A percentile compares a stretch with the other conserved stretches of the same genome.
These are phyloP conservation scores for Colletotrichum musae DNA, from an alignment of 2,329 filamentous ascomycete genomes.

Conservation along the genomic window DNA sequence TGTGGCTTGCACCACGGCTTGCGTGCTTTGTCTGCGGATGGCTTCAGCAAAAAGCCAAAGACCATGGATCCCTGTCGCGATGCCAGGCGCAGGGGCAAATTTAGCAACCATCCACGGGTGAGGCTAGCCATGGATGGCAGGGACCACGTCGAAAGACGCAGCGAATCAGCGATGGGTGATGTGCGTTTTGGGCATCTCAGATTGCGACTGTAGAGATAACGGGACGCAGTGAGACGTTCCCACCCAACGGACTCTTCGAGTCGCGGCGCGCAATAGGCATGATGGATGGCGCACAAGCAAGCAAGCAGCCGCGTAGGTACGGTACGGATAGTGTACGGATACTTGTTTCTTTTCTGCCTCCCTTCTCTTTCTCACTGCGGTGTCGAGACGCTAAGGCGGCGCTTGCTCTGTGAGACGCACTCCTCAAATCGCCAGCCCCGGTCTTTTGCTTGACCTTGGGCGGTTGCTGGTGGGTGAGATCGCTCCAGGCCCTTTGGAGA, in stretches of 20 bases:
- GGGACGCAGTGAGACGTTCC: slow-evolving; percentile 24
- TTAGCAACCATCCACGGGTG: slow-evolving; percentile 8
- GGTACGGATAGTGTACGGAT: too few relatives aligned
- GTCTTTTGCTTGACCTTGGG: background rate
- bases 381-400: slow-evolving; percentile 15
- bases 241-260: slow-evolving; percentile 6
- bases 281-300: slow-evolving; percentile 15
- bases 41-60: slow-evolving; percentile 27
- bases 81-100: slow-evolving; percentile 21
- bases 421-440: slow-evolving; percentile 10
- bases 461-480: slow-evolving; percentile 17
- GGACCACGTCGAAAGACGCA: slow-evolving; percentile 11
- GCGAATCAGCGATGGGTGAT: slow-evolving; percentile 22
- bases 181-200: slow-evolving; percentile 25
- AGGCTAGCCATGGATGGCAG: slow-evolving; percentile 27
- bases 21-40: slow-evolving; percentile 32
- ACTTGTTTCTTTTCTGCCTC: too few relatives aligned
- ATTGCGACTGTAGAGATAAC: slow-evolving; percentile 34
- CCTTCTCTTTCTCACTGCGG: slow-evolving; percentile 1
- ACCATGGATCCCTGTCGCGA: slow-evolving; percentile 23
- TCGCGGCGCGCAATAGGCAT: background rate
- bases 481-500: slow-evolving; percentile 3
- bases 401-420: slow-evolving; percentile 22
- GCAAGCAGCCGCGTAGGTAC: background rate
- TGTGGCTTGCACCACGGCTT: slow-evolving; percentile 40